Evolutionary conservation across 192 early-diverging fungal genomes (phyloP).

Genomic region (Dimargaris cristalligena): DNA sequence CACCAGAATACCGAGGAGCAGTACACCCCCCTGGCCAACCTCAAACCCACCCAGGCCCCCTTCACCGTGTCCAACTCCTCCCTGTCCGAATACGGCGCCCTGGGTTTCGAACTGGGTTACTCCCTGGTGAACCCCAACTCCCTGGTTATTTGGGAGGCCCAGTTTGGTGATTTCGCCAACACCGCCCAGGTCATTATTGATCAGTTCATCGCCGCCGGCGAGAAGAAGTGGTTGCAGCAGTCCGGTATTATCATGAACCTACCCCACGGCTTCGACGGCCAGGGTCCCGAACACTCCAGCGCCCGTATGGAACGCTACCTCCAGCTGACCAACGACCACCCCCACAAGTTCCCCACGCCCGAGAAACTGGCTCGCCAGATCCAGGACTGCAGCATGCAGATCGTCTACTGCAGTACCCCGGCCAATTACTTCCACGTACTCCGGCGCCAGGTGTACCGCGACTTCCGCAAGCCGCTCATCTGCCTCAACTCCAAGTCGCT

Average conservation of each 20-base stretch:
- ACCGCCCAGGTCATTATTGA: conserved; percentile 95
- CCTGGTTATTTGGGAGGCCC: conserved; percentile 92
- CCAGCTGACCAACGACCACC: conserved; percentile 90
- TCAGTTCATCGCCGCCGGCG: conserved; percentile 89
- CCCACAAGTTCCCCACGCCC: conserved; percentile 55
- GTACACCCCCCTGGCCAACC: conserved; percentile 72
- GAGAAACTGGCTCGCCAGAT: conserved; percentile 81
- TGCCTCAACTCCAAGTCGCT: conserved; percentile 69
- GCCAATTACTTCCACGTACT: conserved; percentile 94
- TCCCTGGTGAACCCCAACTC: conserved; percentile 87
- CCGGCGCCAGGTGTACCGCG: conserved; percentile 88
- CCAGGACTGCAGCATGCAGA: conserved; percentile 97
- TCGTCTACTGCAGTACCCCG: conserved; percentile 93
- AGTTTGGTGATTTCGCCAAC: conserved; percentile 98
- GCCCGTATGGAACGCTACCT: conserved; percentile 89
- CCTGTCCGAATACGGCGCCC: conserved; percentile 83
- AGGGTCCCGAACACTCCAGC: conserved; percentile 96
- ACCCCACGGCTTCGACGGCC: conserved; percentile 96
- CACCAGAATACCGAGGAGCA: conserved; percentile 77
- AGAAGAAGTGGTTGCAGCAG: conserved; percentile 97
- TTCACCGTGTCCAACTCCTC: conserved; percentile 93
- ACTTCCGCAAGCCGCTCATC: conserved; percentile 92
- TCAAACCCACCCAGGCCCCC: conserved; percentile 68
- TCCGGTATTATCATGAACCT: conserved; percentile 85
- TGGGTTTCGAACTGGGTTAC: conserved; percentile 97